phyloP scores from a whole-genome alignment of 805 yeast species.

The Novakomyces olei region DNA sequence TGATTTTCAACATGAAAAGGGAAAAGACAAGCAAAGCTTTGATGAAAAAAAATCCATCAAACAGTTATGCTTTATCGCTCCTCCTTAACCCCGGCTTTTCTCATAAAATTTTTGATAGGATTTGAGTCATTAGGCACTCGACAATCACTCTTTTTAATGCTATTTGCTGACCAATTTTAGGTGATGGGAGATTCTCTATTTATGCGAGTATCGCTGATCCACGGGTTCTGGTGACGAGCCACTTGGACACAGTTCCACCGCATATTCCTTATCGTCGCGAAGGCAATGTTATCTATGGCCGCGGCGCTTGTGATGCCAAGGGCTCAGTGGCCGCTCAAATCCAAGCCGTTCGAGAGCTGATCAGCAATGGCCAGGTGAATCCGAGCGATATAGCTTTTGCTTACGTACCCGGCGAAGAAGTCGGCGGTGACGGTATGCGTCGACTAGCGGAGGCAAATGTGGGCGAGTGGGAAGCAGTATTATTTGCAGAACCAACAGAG shows the following conservation, averaged over 20 bases:
- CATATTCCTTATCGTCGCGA: slow-evolving; percentile 27
- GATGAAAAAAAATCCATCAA: too few species aligned
- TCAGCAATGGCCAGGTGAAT: slow-evolving; percentile 21
- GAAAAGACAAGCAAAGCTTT: too few species aligned
- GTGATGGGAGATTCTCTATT: too few species aligned
- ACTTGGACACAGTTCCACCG: slow-evolving; percentile 56
- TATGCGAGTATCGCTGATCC: too few species aligned
- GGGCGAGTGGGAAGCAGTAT: slow-evolving; percentile 31
- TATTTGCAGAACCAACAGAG: slow-evolving; percentile 63
- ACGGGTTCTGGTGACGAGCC: slow-evolving; percentile 34
- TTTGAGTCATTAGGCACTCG: too few species aligned
- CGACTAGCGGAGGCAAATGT: slow-evolving; percentile 21
- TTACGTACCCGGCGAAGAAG: slow-evolving; percentile 52
- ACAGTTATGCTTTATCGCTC: too few species aligned
- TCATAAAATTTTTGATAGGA: too few species aligned
- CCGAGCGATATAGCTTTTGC: slow-evolving; percentile 31
- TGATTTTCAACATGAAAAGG: too few species aligned
- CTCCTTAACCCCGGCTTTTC: too few species aligned
- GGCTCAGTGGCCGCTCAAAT: slow-evolving; percentile 45
- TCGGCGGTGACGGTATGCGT: slow-evolving; percentile 42
- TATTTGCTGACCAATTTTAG: too few species aligned
- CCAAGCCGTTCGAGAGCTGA: slow-evolving; percentile 28
- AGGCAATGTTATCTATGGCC: slow-evolving; percentile 33
- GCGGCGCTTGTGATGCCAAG: slow-evolving; percentile 55
- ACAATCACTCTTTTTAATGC: too few species aligned